phyloP scores from a whole-genome alignment of 225 moss, liverwort and hornwort genomes.

The Sphagnum contortum region DNA sequence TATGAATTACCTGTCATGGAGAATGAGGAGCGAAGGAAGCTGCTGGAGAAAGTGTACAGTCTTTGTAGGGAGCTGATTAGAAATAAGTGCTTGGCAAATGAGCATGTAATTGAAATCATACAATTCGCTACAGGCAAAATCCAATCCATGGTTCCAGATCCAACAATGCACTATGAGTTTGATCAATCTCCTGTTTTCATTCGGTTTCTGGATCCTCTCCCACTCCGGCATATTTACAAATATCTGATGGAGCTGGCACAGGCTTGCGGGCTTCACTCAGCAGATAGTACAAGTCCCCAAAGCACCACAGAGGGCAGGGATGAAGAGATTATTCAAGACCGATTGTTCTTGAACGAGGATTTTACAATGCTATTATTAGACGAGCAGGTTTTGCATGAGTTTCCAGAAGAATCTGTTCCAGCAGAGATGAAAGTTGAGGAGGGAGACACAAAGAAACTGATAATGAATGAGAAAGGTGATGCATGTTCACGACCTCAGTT shows the following conservation, averaged over 20 bases:
- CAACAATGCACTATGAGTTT: slow-evolving; percentile 18
- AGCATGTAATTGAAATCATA: slow-evolving; percentile 21
- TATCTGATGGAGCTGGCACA: slow-evolving; percentile 28
- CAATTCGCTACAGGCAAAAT: slow-evolving; percentile 20
- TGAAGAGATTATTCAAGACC: slow-evolving; percentile 28
- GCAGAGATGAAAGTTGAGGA: slow-evolving; percentile 11
- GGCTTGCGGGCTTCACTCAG: slow-evolving; percentile 17
- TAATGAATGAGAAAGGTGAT: slow-evolving; percentile 21
- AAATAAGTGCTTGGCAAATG: slow-evolving; percentile 21
- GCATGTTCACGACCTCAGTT: slow-evolving; percentile 16
- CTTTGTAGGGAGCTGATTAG: slow-evolving; percentile 17
- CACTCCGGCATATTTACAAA: slow-evolving; percentile 22
- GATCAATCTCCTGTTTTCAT: slow-evolving; percentile 25
- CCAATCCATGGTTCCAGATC: slow-evolving; percentile 16
- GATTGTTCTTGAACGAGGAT: slow-evolving; percentile 29
- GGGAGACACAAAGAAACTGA: slow-evolving; percentile 10
- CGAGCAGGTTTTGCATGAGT: slow-evolving; percentile 29
- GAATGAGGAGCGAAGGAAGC: slow-evolving; percentile 14
- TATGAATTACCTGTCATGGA: slow-evolving; percentile 18
- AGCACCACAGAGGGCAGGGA: slow-evolving; percentile 10
- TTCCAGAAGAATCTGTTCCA: slow-evolving; percentile 11
- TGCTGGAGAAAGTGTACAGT: slow-evolving; percentile 18
- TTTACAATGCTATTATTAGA: slow-evolving; percentile 32
- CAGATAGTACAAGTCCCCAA: slow-evolving; percentile 5
- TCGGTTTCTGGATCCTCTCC: slow-evolving; percentile 17